Evolutionary conservation across 2,329 filamentous ascomycete genomes (phyloP).

Genomic region (Paracamarosporium sp.): DNA sequence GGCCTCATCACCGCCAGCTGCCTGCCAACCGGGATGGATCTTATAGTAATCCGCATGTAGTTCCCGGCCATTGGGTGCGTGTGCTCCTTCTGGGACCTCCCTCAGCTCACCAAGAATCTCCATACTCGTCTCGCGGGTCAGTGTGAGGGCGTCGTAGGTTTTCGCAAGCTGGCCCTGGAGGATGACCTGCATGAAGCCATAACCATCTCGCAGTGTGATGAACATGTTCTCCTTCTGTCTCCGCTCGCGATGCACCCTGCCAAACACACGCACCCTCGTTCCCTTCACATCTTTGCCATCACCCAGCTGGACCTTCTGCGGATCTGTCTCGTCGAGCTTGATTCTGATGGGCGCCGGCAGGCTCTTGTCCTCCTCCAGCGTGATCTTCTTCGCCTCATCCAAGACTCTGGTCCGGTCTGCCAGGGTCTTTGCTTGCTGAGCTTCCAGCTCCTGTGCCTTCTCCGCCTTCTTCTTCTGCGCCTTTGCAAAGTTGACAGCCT

Average conservation of each 20-base stretch:
- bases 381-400: slow-evolving; percentile 82
- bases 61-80: slow-evolving; percentile 84
- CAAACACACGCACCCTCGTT: slow-evolving; percentile 78
- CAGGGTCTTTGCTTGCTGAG: slow-evolving; percentile 75
- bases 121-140: slow-evolving; percentile 88
- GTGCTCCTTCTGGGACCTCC: slow-evolving; percentile 77
- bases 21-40: slow-evolving; percentile 70
- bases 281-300: slow-evolving; percentile 64
- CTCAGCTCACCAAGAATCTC: slow-evolving; percentile 84
- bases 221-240: slow-evolving; percentile 86
- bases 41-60: slow-evolving; percentile 89
- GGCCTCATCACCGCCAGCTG: slow-evolving; percentile 86
- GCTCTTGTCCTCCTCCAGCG: slow-evolving; percentile 71
- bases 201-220: slow-evolving; percentile 84
- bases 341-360: slow-evolving; percentile 79
- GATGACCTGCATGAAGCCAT: slow-evolving; percentile 84
- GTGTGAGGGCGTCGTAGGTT: slow-evolving; percentile 87
- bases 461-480: slow-evolving; percentile 83
- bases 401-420: slow-evolving; percentile 73
- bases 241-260: slow-evolving; percentile 81
- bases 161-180: slow-evolving; percentile 82
- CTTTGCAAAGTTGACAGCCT: slow-evolving; percentile 77
- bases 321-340: slow-evolving; percentile 74
- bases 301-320: slow-evolving; percentile 61
- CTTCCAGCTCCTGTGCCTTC: slow-evolving; percentile 76